A percentile compares a stretch with the other conserved stretches of the same genome.
Evolutionary conservation across 768 basidiomycete genomes (phyloP).

Genomic region (Lactarius quietus): DNA sequence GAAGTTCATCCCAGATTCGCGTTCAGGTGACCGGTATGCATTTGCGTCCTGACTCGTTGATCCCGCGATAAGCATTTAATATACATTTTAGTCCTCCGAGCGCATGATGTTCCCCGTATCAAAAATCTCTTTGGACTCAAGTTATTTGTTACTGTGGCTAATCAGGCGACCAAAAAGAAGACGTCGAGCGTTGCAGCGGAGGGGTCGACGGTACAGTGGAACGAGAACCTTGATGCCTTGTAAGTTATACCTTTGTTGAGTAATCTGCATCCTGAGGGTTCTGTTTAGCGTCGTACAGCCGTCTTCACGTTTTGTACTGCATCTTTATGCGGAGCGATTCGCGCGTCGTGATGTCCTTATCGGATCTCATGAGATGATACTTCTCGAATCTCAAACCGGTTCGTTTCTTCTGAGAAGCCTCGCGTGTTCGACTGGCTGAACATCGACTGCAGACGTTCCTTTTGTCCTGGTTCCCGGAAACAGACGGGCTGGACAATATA

Average conservation of each 20-base stretch:
- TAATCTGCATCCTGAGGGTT: background rate
- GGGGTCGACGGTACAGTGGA: background rate
- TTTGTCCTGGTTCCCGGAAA: background rate
- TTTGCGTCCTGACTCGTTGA: background rate
- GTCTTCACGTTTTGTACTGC: background rate
- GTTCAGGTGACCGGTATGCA: background rate
- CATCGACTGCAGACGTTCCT: background rate
- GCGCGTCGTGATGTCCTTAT: background rate
- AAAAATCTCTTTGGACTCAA: background rate
- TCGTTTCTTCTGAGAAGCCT: background rate
- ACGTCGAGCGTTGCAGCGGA: background rate
- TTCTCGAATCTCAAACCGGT: background rate
- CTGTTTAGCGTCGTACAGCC: background rate
- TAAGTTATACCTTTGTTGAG: background rate
- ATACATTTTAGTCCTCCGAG: background rate
- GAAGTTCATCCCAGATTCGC: background rate
- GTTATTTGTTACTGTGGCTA: background rate
- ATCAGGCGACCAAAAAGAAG: background rate
- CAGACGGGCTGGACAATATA: background rate
- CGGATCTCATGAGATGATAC: background rate
- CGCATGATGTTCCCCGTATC: background rate
- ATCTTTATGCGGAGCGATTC: background rate
- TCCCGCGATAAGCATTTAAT: background rate
- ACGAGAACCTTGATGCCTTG: background rate
- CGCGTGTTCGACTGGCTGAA: background rate